Conservation (phyloP, 495 filamentous ascomycete genomes). For the Hypoxylon cercidicola region DNA sequence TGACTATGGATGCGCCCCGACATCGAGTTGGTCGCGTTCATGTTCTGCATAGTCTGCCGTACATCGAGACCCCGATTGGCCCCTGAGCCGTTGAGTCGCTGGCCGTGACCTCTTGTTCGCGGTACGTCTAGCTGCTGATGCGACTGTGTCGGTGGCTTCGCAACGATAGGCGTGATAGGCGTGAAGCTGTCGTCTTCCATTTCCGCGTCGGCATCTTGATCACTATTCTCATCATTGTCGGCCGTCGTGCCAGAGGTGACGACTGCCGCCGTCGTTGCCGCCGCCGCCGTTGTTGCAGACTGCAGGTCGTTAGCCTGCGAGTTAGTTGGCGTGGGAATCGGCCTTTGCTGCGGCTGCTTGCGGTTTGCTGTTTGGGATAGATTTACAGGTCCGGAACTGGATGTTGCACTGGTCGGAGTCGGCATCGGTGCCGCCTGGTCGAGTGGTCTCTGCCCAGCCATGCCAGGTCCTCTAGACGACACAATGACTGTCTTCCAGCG, state of each 20-base stretch:
- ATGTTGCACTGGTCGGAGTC: constrained; percentile 28
- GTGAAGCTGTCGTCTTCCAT: constrained; percentile 54
- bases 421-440: constrained; percentile 31
- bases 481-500: constrained; percentile 64
- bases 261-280: constrained; percentile 26
- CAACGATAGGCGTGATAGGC: constrained; percentile 33
- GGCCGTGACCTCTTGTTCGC: constrained; percentile 34
- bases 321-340: constrained; percentile 27
- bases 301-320: constrained; percentile 20
- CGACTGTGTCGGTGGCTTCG: constrained; percentile 31
- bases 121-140: constrained; percentile 46
- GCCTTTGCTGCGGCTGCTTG: constrained; percentile 33
- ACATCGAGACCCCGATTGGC: constrained; percentile 37
- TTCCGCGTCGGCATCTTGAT: constrained; percentile 53
- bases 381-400: constrained; percentile 15
- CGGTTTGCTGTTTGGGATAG: constrained; percentile 11
- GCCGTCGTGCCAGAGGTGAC: constrained; percentile 17
- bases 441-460: constrained; percentile 51
- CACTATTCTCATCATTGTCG: constrained; percentile 51
- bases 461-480: constrained; percentile 49
- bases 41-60: constrained; percentile 45
- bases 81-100: constrained; percentile 36
- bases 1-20: constrained; percentile 37
- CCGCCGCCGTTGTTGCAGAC: constrained; percentile 11
- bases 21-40: constrained; percentile 38